phyloP scores from a whole-genome alignment of 176 grass and related monocot species.

The Pontederia crassipes region DNA sequence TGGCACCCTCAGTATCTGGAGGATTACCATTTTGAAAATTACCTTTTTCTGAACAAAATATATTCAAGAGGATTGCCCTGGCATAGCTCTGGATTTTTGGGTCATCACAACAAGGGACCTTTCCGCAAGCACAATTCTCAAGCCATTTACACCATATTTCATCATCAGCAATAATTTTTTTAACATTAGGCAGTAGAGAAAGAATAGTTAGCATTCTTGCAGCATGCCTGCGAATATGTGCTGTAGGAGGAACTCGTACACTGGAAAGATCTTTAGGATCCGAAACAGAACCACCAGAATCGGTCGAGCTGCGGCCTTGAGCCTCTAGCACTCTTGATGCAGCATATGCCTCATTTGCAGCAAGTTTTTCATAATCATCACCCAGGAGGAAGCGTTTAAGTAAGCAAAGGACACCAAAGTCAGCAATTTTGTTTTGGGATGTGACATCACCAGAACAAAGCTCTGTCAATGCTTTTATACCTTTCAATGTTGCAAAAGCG shows the following conservation, averaged over 20 bases:
- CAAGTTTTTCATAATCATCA: conserved; percentile 96
- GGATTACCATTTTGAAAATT: conserved; percentile 30
- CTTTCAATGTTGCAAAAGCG: conserved; percentile 73
- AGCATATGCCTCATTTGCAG: conserved; percentile 92
- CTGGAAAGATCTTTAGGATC: conserved; percentile 51
- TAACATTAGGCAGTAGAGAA: conserved; percentile 61
- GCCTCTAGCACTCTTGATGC: conserved; percentile 70
- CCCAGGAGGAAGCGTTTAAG: conserved; percentile 63
- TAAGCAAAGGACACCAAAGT: conserved; percentile 71
- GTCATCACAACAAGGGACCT: conserved; percentile 53
- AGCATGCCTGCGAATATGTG: conserved; percentile 87
- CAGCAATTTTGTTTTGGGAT: conserved; percentile 70
- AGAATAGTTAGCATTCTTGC: conserved; percentile 77
- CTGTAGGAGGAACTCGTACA: conserved; percentile 75
- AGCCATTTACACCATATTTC: conserved; percentile 85
- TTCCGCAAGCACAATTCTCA: conserved; percentile 70
- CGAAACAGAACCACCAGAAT: conserved; percentile 34
- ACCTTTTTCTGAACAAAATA: conserved; percentile 36
- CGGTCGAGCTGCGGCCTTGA: conserved; percentile 31
- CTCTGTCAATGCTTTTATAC: conserved; percentile 86
- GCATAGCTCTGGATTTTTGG: conserved; percentile 80
- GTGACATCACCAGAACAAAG: conserved; percentile 76
- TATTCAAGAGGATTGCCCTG: conserved; percentile 64
- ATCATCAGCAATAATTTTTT: conserved; percentile 66
- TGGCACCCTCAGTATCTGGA: conserved; percentile 27